Base-by-base conservation (phyloP, 768 basidiomycete species). In the Fistulinella prunicolor region DNA sequence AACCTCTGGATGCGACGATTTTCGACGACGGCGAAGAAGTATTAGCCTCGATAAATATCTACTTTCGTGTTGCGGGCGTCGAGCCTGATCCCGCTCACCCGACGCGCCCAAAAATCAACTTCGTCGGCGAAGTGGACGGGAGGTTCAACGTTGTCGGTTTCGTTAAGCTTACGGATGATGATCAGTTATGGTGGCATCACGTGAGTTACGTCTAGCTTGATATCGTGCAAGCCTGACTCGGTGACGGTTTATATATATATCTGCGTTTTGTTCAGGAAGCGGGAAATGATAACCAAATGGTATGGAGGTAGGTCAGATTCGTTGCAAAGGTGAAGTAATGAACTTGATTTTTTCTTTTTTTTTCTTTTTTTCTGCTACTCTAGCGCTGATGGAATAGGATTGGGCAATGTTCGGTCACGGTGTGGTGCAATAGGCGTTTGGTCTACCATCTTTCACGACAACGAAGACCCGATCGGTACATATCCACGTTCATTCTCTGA, bases 161-260 rank as follows among this genome's bases (percentile, higher is more conserved):
- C 21, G 77, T 85, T 14, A 69, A 72, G 53, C 71, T 86, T 62
- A 80, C 80, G 0, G 69, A 73, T 0, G 83, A 87, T 46, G 68
- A 75, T 43, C 73, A 82, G 38, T 64, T 85, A 9, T 74, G 77
- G 44, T 83, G 82, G 82, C 76, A 79, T 63, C 83, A 81, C 62
- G 85, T 86, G 60, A 58, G 83, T 48, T 13, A 1, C 3, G 8
- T 68, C 30, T 47, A 22, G 1, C 22, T 17, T 9, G 19, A 19
- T 9, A 23, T 12, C 34, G 12, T 22, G 35, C 29, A 2, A 16
- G 14, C 37, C 46, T 57, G 38, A 59, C 43, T 21, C 35, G 3
- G 43, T 44, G 9, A 32, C 30, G 6, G 26, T 14, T 32, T 14
- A n/a, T n/a, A n/a, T 32, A 32, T 32, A 32, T 14, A 32, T 22